Conservation (phyloP, 169 alveolate species). For the Plasmodium fragile region DNA sequence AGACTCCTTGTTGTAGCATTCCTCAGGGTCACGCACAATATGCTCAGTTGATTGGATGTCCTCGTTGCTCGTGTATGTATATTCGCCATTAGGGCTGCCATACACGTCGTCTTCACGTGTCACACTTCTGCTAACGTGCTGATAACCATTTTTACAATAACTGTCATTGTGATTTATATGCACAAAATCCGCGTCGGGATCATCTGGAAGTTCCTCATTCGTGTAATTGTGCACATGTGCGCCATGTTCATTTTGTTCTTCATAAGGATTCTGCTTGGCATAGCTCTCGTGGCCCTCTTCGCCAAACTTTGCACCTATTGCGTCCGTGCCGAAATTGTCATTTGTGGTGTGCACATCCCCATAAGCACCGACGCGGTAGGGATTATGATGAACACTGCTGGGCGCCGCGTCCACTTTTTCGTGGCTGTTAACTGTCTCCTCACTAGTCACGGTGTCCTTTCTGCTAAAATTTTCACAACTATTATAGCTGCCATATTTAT, state of each 20-base stretch:
- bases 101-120: slow-evolving; percentile 7
- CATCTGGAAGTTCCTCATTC: not conserved
- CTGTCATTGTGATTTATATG: slow-evolving; percentile 34
- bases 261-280: slow-evolving; percentile 2
- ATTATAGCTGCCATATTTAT: slow-evolving; percentile 11
- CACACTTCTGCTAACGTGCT: not conserved
- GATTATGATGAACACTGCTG: not conserved
- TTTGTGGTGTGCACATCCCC: not conserved
- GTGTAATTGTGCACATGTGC: not conserved
- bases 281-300: not conserved
- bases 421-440: not conserved
- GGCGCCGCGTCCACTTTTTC: not conserved
- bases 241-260: slow-evolving; percentile 5
- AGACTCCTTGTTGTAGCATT: slow-evolving; percentile 20
- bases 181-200: not conserved
- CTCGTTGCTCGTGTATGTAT: slow-evolving; percentile 38
- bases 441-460: slow-evolving; percentile 43
- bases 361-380: not conserved
- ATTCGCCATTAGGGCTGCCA: slow-evolving; percentile 4
- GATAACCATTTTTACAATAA: slow-evolving; percentile 12
- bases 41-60: not conserved
- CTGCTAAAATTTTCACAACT: slow-evolving; percentile 27
- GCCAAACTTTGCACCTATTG: not conserved
- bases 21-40: slow-evolving; percentile 9
- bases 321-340: not conserved